Evolutionary conservation across 1,139 yeast species (phyloP), one percentile per base, ranked within the genome.

Genomic region (Taphrina sp.): DNA sequence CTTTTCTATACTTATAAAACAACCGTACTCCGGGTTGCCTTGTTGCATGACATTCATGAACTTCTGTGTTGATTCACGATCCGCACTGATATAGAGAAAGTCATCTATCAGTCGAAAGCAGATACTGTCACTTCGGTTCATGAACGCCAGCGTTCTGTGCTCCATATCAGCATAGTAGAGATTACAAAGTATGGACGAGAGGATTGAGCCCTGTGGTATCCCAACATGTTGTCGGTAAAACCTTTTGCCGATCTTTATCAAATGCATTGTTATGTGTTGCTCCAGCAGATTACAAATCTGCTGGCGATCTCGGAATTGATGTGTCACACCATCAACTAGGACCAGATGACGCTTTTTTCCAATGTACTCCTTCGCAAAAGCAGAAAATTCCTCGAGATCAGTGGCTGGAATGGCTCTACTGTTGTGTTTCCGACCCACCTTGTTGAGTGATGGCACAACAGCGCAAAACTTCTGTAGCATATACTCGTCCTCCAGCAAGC

Each of bases 131-230:
- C 56, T 4, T 62, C 59, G 1, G 0, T 64, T 59, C 1, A 71
- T 54, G 59, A 74, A 74, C 1, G 63, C 60, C n/a, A 77, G 71
- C 35, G 73, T 64, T 5, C 72, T 66, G n/a, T 74, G 74, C 1
- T 85, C 78, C 51, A 90, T 67, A 5, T 77, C 74, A 62, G 85
- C 86, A 63, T 85, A 85, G 0, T 86, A 79, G 3, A 89, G 65
- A 62, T 89, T 87, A 62, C 95, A 89, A 35, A 92, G 73, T 1
- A 82, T 72, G 0, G 87, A 77, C 62, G 95, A 94, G 14, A 90
- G 69, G 0, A 84, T 81, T 5, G 88, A 80, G 0, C 98, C 98
- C 69, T 92, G 98, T 54, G 85, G 92, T 0, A 92, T 76, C 0
- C 98, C 98, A 8, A 73, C 69, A 37, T 70, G 76, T 58, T 95